Evolutionary conservation across 768 basidiomycete species (phyloP), one percentile per base, ranked within the genome.

Genomic region (Dacryopinax primogenitus): DNA sequence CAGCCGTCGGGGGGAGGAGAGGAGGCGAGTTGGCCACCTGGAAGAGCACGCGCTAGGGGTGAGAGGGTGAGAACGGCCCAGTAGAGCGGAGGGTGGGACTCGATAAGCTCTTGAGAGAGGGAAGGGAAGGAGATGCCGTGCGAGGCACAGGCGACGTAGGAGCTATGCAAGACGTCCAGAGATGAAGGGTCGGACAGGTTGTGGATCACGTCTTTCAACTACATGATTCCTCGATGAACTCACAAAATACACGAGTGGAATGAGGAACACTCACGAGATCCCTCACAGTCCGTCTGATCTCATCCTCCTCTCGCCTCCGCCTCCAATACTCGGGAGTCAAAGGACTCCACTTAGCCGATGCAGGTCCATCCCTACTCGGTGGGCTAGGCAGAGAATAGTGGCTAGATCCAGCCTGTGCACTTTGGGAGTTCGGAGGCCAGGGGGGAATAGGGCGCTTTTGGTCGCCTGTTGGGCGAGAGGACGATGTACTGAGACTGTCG

Each of bases 41-140:
- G 51, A 11, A 58, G 51, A 21, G 51, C 11, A 11, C 21, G 12
- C 26, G 30, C 51, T 11, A 4, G 26, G 11, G 51, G 51, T 7
- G 51, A 58, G 51, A 58, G 51, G 30, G 51, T 58, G 26, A 58
- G 51, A 30, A 58, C 4, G 15, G 51, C 51, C 51, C 51, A 58
- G 51, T 58, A 58, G 3, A 58, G 26, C 3, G 51, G 13, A 13
- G 51, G 51, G 51, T 58, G 51, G 13, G 3, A 9, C 30, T 58
- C 51, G 26, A 58, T 58, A 4, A 4, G 13, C 51, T 58, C 51
- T 32, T 58, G 51, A 9, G 51, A 58, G 51, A 58, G 51, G 26
- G 23, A 3, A 30, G 51, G 51, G 51, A 58, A 58, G 51, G 51
- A 58, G 23, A 58, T 58, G 51, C 51, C 51, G 51, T 58, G 51